Base-by-base conservation (phyloP, 2,329 filamentous ascomycete species). In the Orbilia brochopaga region DNA sequence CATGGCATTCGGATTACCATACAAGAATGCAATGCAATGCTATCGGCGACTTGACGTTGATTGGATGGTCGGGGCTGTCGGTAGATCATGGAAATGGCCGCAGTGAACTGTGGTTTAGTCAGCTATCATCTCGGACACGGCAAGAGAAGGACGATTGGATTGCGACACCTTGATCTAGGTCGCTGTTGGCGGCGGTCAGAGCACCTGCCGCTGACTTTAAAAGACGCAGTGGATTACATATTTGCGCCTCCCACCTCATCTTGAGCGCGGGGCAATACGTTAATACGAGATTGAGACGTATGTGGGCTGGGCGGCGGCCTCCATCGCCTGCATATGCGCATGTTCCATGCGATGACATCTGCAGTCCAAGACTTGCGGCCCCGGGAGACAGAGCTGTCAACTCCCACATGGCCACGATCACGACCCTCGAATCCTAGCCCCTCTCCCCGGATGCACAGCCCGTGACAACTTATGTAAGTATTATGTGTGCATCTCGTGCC, bases 401-500 rank as follows among this genome's bases (percentile, higher is more conserved):
- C 27, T 8, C 4, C 27, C 27, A 32, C 27, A 32, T 32, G 27
- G 27, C 27, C 27, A 32, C 27, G 27, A 32, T 32, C 27, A 32
- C 27, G 27, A 23, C 17, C 44, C 44, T 19, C 44, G n/a, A 15
- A 48, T 10, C n/a, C 11, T 17, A 15, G 37, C 2, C 37, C 4
- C 53, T 58, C 58, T 58, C 52, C 66, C 59, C 53, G 58, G 52
- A 37, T 53, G 42, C 59, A 58, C 30, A 46, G 17, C 51, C 58
- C 58, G 51, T 46, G 51, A 52, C 40, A 50, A 48, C 50, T 70
- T 64, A 63, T 58, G 59, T 70, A 63, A 70, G 59, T 59, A 70
- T 70, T 64, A 64, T 63, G 48, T 70, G 54, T 70, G 58, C 55
- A 58, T 70, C 66, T 59, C 66, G 59, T 42, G 30, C 54, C 37